A percentile compares a stretch with the other conserved stretches of the same genome.
phyloP scores from a whole-genome alignment of 1,284 basidiomycete genomes.

The Blastosporella zonata region DNA sequence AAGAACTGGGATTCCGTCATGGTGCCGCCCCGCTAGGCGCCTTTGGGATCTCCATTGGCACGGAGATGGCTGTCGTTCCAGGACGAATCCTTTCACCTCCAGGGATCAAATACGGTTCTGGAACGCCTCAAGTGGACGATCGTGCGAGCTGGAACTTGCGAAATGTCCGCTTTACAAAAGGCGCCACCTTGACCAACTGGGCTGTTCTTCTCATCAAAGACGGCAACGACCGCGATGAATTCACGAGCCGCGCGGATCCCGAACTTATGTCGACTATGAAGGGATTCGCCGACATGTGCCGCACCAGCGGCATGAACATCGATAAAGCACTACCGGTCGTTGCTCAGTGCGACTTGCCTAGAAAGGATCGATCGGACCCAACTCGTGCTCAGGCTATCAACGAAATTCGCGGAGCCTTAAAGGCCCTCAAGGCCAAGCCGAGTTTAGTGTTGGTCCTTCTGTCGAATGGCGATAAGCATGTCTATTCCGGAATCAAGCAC shows the following conservation, averaged over 20 bases:
- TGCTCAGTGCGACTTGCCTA: slow-evolving; percentile 41
- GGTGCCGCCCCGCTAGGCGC: slow-evolving; percentile 41
- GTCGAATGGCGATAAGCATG: slow-evolving; percentile 60
- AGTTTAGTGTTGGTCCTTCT: slow-evolving; percentile 53
- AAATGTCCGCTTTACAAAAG: slow-evolving; percentile 56
- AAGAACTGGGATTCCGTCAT: slow-evolving; percentile 56
- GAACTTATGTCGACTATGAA: slow-evolving; percentile 41
- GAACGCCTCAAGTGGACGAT: slow-evolving; percentile 47
- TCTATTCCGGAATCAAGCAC: slow-evolving; percentile 71
- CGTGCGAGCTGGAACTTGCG: slow-evolving; percentile 72
- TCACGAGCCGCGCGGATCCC: slow-evolving; percentile 44
- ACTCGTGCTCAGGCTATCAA: slow-evolving; percentile 43
- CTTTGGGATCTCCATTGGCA: slow-evolving; percentile 61
- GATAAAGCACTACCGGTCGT: slow-evolving; percentile 31
- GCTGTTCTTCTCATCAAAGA: slow-evolving; percentile 64
- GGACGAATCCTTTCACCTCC: slow-evolving; percentile 65
- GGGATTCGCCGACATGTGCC: slow-evolving; percentile 58
- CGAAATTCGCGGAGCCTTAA: slow-evolving; percentile 29
- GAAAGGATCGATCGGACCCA: slow-evolving; percentile 43
- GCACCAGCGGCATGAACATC: slow-evolving; percentile 57
- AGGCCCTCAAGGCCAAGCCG: slow-evolving; percentile 26
- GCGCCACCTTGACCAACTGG: slow-evolving; percentile 54
- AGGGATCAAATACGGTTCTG: slow-evolving; percentile 50
- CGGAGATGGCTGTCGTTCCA: slow-evolving; percentile 70
- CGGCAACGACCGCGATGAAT: slow-evolving; percentile 44